These are phyloP conservation scores for Tylopilus felleus DNA, from an alignment of 768 basidiomycete species.

Conservation along the genomic window DNA sequence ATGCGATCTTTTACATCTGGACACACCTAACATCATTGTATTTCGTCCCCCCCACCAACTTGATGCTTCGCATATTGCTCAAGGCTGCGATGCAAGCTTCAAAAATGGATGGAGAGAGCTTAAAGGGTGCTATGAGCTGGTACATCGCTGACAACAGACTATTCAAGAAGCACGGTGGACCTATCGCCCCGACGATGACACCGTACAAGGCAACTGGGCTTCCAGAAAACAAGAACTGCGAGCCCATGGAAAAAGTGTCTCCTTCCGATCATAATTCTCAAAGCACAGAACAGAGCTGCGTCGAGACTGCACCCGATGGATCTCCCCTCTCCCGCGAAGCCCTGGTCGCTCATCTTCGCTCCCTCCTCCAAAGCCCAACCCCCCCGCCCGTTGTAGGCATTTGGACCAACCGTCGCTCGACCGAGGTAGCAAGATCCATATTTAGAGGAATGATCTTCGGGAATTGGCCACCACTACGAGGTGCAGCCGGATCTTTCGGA, in stretches of 20 bases:
- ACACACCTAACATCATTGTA: constrained; percentile 61
- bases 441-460: constrained; percentile 58
- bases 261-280: neutral
- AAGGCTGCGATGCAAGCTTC: constrained; percentile 54
- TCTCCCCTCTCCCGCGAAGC: constrained; percentile 3
- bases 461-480: constrained; percentile 46
- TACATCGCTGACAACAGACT: constrained; percentile 20
- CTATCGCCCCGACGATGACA: constrained; percentile 11
- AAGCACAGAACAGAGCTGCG: neutral
- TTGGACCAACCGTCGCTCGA: constrained; percentile 46
- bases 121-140: constrained; percentile 44
- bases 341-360: constrained; percentile 6
- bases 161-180: constrained; percentile 15
- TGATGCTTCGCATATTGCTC: constrained; percentile 58
- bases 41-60: constrained; percentile 49
- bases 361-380: constrained; percentile 23
- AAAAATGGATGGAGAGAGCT: constrained; percentile 48
- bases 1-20: constrained; percentile 65
- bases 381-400: constrained; percentile 34
- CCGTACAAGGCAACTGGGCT: neutral
- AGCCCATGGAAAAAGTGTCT: neutral
- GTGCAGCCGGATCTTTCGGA: constrained; percentile 36
- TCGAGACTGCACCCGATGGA: neutral
- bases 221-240: neutral
- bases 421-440: constrained; percentile 46